Percentiles rank a stretch among this genome's conserved stretches.
phyloP scores from a whole-genome alignment of 148 eudicot genomes.

The Cornus florida region DNA sequence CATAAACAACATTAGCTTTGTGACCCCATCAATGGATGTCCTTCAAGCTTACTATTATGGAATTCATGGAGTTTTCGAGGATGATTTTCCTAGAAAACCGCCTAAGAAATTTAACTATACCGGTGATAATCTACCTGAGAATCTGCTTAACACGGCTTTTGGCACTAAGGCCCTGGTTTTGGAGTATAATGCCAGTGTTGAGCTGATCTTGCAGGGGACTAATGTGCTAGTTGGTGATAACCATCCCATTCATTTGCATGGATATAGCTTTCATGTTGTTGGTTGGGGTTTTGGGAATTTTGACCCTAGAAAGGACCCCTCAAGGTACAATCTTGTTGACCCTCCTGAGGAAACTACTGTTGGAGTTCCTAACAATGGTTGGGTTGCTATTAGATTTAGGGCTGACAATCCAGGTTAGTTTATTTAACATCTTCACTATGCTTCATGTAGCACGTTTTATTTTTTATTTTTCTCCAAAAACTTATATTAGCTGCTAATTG shows the following conservation, averaged over 20 bases:
- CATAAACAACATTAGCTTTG: neutral
- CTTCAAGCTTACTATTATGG: neutral
- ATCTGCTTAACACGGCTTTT: neutral
- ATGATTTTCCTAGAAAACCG: neutral
- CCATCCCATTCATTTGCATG: neutral
- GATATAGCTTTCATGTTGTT: neutral
- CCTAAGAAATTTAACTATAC: neutral
- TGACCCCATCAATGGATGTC: neutral
- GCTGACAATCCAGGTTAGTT: neutral
- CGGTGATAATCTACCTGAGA: neutral
- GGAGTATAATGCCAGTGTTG: constrained; percentile 1
- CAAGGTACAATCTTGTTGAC: neutral
- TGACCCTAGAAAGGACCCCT: neutral
- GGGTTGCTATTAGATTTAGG: neutral
- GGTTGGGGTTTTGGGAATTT: neutral
- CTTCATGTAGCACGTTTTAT: neutral
- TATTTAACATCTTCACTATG: neutral
- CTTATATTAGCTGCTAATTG: too few relatives aligned
- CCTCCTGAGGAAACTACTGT: constrained; percentile 1
- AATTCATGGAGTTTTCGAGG: neutral
- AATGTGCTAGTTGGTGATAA: neutral
- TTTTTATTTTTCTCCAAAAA: too few relatives aligned
- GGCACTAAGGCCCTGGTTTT: neutral
- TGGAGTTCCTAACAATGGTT: neutral
- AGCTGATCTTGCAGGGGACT: neutral